Percentiles rank a stretch among this genome's conserved stretches.
These are phyloP conservation scores for Tulasnella sp. DNA, from an alignment of 768 basidiomycete genomes.

Conservation along the genomic window DNA sequence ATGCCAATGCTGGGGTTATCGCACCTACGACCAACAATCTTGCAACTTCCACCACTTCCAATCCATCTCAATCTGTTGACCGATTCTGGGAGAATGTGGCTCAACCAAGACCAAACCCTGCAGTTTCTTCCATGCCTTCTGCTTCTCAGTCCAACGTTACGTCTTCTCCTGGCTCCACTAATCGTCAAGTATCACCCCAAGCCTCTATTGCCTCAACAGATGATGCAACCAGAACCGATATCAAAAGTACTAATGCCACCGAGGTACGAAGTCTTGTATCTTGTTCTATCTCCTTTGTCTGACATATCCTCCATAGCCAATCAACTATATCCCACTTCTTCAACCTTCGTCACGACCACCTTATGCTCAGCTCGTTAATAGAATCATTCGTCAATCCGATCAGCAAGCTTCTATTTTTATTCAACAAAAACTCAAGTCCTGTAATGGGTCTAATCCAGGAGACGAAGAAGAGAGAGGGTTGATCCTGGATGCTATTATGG, in stretches of 20 bases:
- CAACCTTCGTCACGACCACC: constrained; percentile 78
- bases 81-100: no score
- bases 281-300: neutral
- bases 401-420: constrained; percentile 85
- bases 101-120: no score
- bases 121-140: no score
- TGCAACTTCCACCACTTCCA: no score
- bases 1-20: no score
- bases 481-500: constrained; percentile 78
- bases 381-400: constrained; percentile 81
- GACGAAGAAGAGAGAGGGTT: constrained; percentile 50
- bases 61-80: no score
- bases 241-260: neutral
- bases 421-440: constrained; percentile 82
- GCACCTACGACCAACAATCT: no score
- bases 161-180: no score
- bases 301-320: constrained; percentile 39
- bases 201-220: neutral
- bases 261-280: neutral
- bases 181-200: no score
- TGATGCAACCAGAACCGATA: neutral
- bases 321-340: constrained; percentile 76
- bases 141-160: no score
- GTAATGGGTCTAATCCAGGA: constrained; percentile 32
- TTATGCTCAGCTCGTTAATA: constrained; percentile 65